Conservation (phyloP, 768 basidiomycete species). For the Tricholoma hemisulphureum region DNA sequence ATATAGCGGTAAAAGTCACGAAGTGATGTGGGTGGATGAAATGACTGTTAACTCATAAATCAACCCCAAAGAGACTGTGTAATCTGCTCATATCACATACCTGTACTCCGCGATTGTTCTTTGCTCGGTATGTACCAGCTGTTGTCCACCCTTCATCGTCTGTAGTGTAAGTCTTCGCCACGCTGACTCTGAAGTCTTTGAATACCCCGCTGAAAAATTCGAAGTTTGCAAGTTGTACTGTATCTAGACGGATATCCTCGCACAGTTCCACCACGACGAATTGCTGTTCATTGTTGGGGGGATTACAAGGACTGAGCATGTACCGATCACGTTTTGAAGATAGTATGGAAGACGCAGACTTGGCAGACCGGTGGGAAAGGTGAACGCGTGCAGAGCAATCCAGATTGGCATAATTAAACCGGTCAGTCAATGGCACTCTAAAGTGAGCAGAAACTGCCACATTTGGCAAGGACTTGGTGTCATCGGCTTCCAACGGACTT, state of each 20-base stretch:
- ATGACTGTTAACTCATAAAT: conserved; percentile 47
- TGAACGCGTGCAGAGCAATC: conserved; percentile 96
- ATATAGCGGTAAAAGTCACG: conserved; percentile 91
- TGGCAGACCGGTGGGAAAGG: conserved; percentile 74
- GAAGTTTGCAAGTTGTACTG: conserved; percentile 93
- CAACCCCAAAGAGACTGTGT: not conserved
- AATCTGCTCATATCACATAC: conserved; percentile 40
- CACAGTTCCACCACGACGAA: conserved; percentile 96
- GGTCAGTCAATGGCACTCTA: conserved; percentile 73
- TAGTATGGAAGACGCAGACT: conserved; percentile 80
- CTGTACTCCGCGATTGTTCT: conserved; percentile 90
- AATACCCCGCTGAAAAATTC: conserved; percentile 98
- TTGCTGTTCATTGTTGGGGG: conserved; percentile 52
- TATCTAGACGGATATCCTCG: conserved; percentile 96
- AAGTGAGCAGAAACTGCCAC: conserved; percentile 57
- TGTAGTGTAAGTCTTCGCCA: conserved; percentile 74
- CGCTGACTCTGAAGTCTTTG: conserved; percentile 86
- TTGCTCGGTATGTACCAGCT: conserved; percentile 80
- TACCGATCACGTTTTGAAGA: conserved; percentile 90
- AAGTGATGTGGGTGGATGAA: conserved; percentile 71
- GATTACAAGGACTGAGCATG: conserved; percentile 91
- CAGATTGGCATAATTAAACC: conserved; percentile 91
- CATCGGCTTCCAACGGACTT: conserved; percentile 18
- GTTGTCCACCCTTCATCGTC: conserved; percentile 62
- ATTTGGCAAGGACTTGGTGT: conserved; percentile 17